phyloP scores from a whole-genome alignment of 176 grass and related monocot species.

The Avena insularis region DNA sequence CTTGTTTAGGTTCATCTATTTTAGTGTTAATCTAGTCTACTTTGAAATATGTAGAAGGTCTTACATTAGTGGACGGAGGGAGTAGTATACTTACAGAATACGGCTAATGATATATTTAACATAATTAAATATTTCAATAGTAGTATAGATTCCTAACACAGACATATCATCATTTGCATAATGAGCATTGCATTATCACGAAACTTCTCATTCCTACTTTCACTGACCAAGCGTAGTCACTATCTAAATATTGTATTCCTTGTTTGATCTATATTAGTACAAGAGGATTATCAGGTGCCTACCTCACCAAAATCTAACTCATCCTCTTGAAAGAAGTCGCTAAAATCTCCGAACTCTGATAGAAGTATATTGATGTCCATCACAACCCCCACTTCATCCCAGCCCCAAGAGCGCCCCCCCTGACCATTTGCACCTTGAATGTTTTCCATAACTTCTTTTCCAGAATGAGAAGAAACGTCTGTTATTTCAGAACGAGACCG shows the following conservation, averaged over 20 bases:
- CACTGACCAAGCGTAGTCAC: not conserved
- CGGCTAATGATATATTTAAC: slow-evolving; percentile 15
- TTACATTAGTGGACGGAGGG: too few relatives aligned
- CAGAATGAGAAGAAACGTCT: slow-evolving; percentile 73
- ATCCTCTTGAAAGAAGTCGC: slow-evolving; percentile 87
- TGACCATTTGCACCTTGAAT: slow-evolving; percentile 58
- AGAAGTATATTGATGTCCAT: slow-evolving; percentile 87
- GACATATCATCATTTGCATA: slow-evolving; percentile 7
- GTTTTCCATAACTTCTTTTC: slow-evolving; percentile 56
- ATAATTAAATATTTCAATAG: slow-evolving; percentile 3
- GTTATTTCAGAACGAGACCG: slow-evolving; percentile 54
- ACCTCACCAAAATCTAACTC: slow-evolving; percentile 90
- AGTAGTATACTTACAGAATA: slow-evolving; percentile 7
- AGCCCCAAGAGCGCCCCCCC: slow-evolving; percentile 67
- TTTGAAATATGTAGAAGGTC: too few relatives aligned
- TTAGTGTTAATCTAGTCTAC: too few relatives aligned
- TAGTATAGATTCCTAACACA: not conserved
- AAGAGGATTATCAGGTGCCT: slow-evolving; percentile 45
- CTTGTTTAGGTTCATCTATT: too few relatives aligned
- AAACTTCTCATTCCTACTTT: slow-evolving; percentile 20
- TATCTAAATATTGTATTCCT: slow-evolving; percentile 28
- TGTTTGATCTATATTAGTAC: slow-evolving; percentile 2
- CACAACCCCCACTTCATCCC: slow-evolving; percentile 73
- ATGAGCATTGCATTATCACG: not conserved
- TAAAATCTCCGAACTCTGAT: slow-evolving; percentile 95